Evolutionary conservation across 2,329 filamentous ascomycete genomes (phyloP).

Genomic region (Cylindrodendrum hubeiense): DNA sequence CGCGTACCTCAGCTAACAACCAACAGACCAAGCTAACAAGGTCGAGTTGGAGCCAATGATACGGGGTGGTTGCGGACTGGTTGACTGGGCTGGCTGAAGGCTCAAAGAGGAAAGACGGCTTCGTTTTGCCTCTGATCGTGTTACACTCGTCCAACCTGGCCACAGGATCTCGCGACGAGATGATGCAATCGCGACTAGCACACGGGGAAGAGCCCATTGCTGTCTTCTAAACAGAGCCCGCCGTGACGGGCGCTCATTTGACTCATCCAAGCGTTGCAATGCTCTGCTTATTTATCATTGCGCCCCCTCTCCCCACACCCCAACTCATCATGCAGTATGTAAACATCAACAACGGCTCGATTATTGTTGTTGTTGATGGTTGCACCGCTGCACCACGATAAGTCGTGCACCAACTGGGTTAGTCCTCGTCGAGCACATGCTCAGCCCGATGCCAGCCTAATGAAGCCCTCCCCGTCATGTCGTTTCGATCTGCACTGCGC

Average conservation of each 20-base stretch:
- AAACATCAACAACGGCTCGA: conserved; percentile 35
- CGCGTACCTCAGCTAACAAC: conserved; percentile 12
- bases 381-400: background rate
- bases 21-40: background rate
- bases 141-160: background rate
- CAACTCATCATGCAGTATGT: conserved; percentile 37
- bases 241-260: background rate
- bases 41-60: conserved; percentile 10
- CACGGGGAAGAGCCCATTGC: background rate
- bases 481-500: background rate
- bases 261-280: background rate
- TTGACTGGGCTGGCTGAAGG: conserved; percentile 17
- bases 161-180: background rate
- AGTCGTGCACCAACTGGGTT: background rate
- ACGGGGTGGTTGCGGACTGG: conserved; percentile 3
- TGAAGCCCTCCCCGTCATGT: background rate
- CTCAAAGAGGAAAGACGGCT: conserved; percentile 10
- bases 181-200: background rate
- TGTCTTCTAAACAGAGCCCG: background rate
- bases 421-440: background rate
- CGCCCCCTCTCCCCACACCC: conserved; percentile 21
- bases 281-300: conserved; percentile 6
- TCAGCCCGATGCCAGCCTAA: background rate
- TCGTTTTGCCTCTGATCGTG: background rate
- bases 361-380: conserved; percentile 16